Base-by-base conservation (phyloP, 495 filamentous ascomycete species). In the Gamarada debralockiae region DNA sequence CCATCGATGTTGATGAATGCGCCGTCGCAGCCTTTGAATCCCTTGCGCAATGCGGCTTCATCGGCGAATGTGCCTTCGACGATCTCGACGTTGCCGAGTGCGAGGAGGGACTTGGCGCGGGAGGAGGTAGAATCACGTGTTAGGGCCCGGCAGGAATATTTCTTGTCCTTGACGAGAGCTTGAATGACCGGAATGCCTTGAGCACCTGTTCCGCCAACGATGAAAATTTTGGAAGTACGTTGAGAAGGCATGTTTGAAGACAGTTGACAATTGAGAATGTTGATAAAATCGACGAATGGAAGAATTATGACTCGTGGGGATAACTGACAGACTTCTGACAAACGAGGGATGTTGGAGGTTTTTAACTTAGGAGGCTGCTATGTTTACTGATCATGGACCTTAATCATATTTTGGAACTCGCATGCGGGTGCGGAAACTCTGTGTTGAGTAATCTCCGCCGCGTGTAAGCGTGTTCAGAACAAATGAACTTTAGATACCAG, bases 1-100 rank as follows among this genome's bases (percentile, higher is more conserved):
- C 77, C 73, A 54, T 82, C 75, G 21, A 74, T 70, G 52, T 83
- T 83, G 37, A 80, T 67, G 53, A 74, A 82, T 8, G 75, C 74
- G 44, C 68, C 68, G 59, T 73, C 69, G n/a, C 70, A 69, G 15
- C 68, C 70, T 25, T 63, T 52, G 56, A 74, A 78, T 0, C 59
- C 73, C 1, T 62, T 53, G 15, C 69, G 72, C 5, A 82, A 70
- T 41, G 66, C 62, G 0, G 47, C 46, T 46, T 81, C 76, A 43
- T 66, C 70, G 25, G 71, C 70, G 52, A 74, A 74, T 5, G 67
- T 69, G 15, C 79, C 79, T 43, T 65, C 48, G 13, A 77, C 34
- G 6, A 78, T 62, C 34, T 71, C 67, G 17, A 81, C 74, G 44
- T 73, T 70, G 0, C 56, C 55, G 15, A 75, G 59, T 18, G 51